Evolutionary conservation across 805 yeast genomes (phyloP), one percentile per base, ranked within the genome.

Genomic region (Myxozyma neglecta): DNA sequence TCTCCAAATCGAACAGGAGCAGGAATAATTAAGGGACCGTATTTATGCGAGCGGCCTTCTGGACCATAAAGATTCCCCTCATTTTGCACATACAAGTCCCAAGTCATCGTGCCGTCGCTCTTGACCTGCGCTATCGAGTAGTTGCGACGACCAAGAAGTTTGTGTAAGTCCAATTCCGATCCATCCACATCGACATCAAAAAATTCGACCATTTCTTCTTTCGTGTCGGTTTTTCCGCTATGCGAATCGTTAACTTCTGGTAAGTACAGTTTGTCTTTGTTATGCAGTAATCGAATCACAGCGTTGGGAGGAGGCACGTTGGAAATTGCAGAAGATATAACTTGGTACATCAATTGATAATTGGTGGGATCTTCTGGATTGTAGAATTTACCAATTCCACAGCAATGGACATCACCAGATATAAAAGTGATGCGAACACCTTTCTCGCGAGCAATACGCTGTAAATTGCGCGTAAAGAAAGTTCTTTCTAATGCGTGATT

Each of bases 241-340:
- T 32, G 42, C 6, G 37, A 6, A 18, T 48, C 57, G 36, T 47
- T 47, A 20, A 60, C 53, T 34, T 60, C 61, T 6, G 67, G 67
- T 14, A 64, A 56, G 43, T 62, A 64, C n/a, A 64, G 94, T 72
- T 93, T 97, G 66, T 85, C 89, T 3, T 92, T 85, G 43, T 79
- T 72, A 73, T 88, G 81, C 67, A 93, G 76, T 65, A 93, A 77
- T 6, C 77, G 75, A 0, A 96, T 94, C 88, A 93, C 88, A 6
- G 86, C 86, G 71, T 85, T 83, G 1, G 97, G 97, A 1, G 98
- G 98, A 11, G 99, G 97, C 0, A 94, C 85, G 73, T 93, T 93
- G 35, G 88, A 85, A 60, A 93, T 90, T 2, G 98, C 98, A 16
- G 97, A 89, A 7, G 94, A 85, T 49, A 90, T 87, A 48, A 94